Evolutionary conservation across 164 flowering plant genomes (phyloP).

Genomic region (Magnolia kwangsiensis): DNA sequence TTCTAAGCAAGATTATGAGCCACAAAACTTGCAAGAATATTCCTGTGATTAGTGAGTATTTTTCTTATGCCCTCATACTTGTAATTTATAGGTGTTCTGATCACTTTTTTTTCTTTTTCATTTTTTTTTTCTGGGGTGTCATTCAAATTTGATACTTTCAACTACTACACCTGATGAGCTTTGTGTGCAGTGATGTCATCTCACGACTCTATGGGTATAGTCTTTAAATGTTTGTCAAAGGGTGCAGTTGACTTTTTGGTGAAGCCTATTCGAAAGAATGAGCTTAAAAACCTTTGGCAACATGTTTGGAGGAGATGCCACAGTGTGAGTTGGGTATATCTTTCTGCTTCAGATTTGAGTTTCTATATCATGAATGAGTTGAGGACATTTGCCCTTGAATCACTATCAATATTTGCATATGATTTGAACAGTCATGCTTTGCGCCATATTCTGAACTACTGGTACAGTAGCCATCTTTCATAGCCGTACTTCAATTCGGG

Average conservation of each 20-base stretch:
- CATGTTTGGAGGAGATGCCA: constrained; percentile 71
- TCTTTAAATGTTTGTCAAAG: constrained; percentile 63
- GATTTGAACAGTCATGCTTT: no score
- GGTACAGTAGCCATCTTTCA: background rate
- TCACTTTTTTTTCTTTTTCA: background rate
- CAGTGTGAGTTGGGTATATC: constrained; percentile 40
- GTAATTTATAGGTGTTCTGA: no score
- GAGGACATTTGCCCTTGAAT: background rate
- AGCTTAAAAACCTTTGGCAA: constrained; percentile 76
- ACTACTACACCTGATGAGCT: constrained; percentile 28
- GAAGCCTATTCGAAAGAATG: constrained; percentile 74
- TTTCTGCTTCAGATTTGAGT: constrained; percentile 7
- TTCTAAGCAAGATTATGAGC: constrained; percentile 68
- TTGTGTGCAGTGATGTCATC: constrained; percentile 71
- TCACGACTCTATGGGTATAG: constrained; percentile 69
- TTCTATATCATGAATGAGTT: background rate
- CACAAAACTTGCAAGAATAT: constrained; percentile 60
- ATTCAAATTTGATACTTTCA: constrained; percentile 17
- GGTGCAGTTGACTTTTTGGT: constrained; percentile 71
- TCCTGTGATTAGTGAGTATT: constrained; percentile 82
- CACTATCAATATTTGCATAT: constrained; percentile 4
- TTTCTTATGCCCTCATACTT: constrained; percentile 7
- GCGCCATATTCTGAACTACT: no score
- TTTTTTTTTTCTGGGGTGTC: background rate
- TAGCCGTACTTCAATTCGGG: background rate